A percentile compares a stretch with the other conserved stretches of the same genome.
Evolutionary conservation across 441 rosid genomes (phyloP).

Genomic region (Populus tomentosa): DNA sequence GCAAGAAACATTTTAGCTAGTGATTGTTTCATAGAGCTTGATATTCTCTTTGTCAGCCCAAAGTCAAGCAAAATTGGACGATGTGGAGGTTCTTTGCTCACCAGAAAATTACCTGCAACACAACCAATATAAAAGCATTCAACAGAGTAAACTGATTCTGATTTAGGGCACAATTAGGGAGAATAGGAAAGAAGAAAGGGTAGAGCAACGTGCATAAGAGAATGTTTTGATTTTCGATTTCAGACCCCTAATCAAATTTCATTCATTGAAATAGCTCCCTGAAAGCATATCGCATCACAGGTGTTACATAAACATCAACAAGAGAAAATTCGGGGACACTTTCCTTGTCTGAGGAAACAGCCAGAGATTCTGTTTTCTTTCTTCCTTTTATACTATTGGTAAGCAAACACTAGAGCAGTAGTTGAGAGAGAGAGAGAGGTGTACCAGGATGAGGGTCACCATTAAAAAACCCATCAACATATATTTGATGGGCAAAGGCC

Average conservation of each 20-base stretch:
- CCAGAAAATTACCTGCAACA: constrained; percentile 85
- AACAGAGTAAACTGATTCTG: background rate
- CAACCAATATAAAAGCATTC: constrained; percentile 10
- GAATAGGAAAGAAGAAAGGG: background rate
- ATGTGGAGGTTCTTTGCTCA: constrained; percentile 85
- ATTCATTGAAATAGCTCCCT: background rate
- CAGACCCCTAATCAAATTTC: background rate
- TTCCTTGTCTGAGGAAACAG: too few species aligned
- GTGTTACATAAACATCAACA: background rate
- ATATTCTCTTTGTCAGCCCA: constrained; percentile 86
- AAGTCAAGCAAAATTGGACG: constrained; percentile 91
- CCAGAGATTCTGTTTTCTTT: too few species aligned
- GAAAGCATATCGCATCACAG: background rate
- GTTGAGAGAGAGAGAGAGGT: too few species aligned
- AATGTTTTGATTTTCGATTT: too few species aligned
- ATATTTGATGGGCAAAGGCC: too few species aligned
- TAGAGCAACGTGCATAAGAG: too few species aligned
- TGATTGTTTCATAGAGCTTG: constrained; percentile 79
- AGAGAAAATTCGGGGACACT: too few species aligned
- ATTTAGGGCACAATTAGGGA: background rate
- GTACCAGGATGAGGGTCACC: too few species aligned
- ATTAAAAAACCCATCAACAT: too few species aligned
- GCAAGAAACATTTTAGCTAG: constrained; percentile 98
- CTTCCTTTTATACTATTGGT: too few species aligned
- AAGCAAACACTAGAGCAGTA: too few species aligned